phyloP scores from a whole-genome alignment of 2,329 filamentous ascomycete species.

The Penicillium sp. region DNA sequence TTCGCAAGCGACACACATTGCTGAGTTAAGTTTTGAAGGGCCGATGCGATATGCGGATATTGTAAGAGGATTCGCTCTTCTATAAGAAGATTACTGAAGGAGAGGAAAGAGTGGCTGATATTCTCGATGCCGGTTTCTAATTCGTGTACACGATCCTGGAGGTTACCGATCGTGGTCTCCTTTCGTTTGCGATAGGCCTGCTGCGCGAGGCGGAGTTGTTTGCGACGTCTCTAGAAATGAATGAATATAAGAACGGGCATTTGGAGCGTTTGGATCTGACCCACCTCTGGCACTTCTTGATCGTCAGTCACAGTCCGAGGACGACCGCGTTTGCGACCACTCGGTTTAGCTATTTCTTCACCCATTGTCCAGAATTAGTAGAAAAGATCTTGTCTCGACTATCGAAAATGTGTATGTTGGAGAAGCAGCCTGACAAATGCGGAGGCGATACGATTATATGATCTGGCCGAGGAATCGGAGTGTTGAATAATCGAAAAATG shows the following conservation, averaged over 20 bases:
- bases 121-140: conserved; percentile 24
- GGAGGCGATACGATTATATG: background rate
- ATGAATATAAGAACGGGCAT: conserved; percentile 4
- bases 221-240: conserved; percentile 24
- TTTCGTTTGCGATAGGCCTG: conserved; percentile 28
- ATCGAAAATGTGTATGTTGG: background rate
- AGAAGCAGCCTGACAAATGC: background rate
- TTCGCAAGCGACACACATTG: conserved; percentile 26
- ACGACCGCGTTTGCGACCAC: conserved; percentile 25
- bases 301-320: conserved; percentile 22
- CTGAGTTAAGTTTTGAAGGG: conserved; percentile 23
- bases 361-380: background rate
- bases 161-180: conserved; percentile 24
- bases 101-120: conserved; percentile 26
- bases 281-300: conserved; percentile 25
- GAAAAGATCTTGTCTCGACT: background rate
- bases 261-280: conserved; percentile 1
- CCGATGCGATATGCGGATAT: conserved; percentile 19
- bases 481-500: conserved; percentile 6
- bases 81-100: conserved; percentile 26
- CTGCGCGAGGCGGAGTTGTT: conserved; percentile 26
- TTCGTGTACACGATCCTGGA: conserved; percentile 24
- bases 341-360: conserved; percentile 9
- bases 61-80: conserved; percentile 15
- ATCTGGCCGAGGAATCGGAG: background rate